Evolutionary conservation across 495 filamentous ascomycete genomes (phyloP).

Genomic region (Choiromyces venosus): DNA sequence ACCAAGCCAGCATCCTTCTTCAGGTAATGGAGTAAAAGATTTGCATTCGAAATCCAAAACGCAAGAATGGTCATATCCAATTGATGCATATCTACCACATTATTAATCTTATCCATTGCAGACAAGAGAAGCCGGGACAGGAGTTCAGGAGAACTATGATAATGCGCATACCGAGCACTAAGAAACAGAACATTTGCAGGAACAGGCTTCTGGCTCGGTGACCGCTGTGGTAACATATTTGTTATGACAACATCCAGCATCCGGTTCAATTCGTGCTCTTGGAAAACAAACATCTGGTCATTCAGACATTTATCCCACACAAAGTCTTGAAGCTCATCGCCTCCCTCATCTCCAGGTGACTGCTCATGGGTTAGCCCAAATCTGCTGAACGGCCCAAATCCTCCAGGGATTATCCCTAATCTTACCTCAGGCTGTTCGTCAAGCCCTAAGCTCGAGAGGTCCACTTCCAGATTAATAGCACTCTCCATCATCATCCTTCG

Average conservation of each 20-base stretch:
- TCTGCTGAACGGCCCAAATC: constrained; percentile 5
- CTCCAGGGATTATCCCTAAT: constrained; percentile 20
- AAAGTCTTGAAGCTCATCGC: constrained; percentile 89
- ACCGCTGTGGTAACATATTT: constrained; percentile 94
- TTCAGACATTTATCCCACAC: constrained; percentile 94
- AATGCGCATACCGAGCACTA: constrained; percentile 91
- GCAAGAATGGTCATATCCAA: constrained; percentile 99
- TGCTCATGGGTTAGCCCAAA: constrained; percentile 44
- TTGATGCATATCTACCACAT: constrained; percentile 85
- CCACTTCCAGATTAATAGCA: constrained; percentile 92
- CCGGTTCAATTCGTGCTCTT: constrained; percentile 80
- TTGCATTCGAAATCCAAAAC: constrained; percentile 98
- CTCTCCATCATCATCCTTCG: constrained; percentile 99
- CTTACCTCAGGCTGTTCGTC: constrained; percentile 91
- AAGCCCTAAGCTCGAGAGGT: constrained; percentile 89
- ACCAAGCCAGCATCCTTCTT: constrained; percentile 86
- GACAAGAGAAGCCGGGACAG: constrained; percentile 71
- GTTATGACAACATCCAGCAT: constrained; percentile 96
- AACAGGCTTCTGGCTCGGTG: constrained; percentile 92
- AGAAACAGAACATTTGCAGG: constrained; percentile 96
- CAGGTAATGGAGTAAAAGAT: constrained; percentile 86
- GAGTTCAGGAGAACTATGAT: constrained; percentile 84
- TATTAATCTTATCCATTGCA: constrained; percentile 94
- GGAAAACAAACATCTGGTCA: constrained; percentile 99
- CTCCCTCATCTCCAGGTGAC: constrained; percentile 68